Evolutionary conservation across 140 eudicot species (phyloP), one percentile per base, ranked within the genome.

Genomic region (Erigeron philadelphicus): DNA sequence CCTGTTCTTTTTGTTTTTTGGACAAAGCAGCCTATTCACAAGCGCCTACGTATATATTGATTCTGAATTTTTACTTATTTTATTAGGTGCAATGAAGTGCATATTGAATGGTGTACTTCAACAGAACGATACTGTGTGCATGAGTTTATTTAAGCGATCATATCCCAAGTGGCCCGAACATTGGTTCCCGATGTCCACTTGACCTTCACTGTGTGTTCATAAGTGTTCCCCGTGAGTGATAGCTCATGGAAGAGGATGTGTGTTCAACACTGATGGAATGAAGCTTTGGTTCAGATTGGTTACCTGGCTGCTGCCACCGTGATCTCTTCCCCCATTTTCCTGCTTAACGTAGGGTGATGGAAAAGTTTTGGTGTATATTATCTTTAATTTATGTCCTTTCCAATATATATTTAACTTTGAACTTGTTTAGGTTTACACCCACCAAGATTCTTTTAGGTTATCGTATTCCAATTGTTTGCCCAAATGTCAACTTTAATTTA

Each of bases 111-210:
- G 99, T 17, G 95, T 87, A 59, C 93, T 89, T 61, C 96, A 89
- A 79, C 99, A 93, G 71, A 83, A 78, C 9, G 99, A 93, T 70
- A 93, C 99, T 0, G 88, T 93, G 43, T 93, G 99, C 79, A 93
- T 93, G 99, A 93, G 90, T 75, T 73, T 93, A 80, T 93, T 76
- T 35, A 93, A 93, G 81, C 97, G 99, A 63, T 65, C 94, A 41
- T 93, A 87, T 78, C 99, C 99, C 69, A 93, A 87, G 78, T 93
- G 99, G 99, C 97, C 99, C 8, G 84, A 83, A 31, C 90, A 81
- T 53, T 86, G 93, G 90, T 93, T 83, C 79, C 99, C 99, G 4
- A 62, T 85, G 55, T 78, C 75, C 16, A 65, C 80, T 68, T 83
- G 75, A 84, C 59, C 19, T 61, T 40, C 25, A 44, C 44, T 66